Percentiles rank a stretch among this genome's conserved stretches.
These are phyloP conservation scores for Corinectria fuckeliana DNA, from an alignment of 2,329 filamentous ascomycete species.

Conservation along the genomic window DNA sequence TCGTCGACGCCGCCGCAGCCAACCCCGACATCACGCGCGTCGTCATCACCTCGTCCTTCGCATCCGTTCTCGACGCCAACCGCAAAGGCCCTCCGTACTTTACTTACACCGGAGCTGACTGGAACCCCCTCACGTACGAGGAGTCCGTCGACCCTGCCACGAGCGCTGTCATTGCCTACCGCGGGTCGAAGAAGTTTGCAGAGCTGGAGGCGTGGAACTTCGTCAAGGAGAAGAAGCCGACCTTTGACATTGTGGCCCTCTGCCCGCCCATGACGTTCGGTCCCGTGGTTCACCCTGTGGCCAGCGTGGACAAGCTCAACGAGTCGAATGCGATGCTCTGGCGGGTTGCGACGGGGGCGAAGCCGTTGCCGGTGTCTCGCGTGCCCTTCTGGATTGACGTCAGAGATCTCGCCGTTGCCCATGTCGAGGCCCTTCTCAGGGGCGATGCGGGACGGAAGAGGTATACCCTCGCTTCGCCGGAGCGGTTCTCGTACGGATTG, in stretches of 20 bases:
- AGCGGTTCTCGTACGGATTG: conserved; percentile 54
- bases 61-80: conserved; percentile 62
- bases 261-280: conserved; percentile 55
- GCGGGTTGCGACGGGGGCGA: conserved; percentile 45
- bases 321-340: conserved; percentile 52
- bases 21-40: conserved; percentile 38
- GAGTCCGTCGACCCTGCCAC: conserved; percentile 49
- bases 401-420: conserved; percentile 52
- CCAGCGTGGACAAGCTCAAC: conserved; percentile 45
- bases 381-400: conserved; percentile 56
- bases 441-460: conserved; percentile 47
- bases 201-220: conserved; percentile 46
- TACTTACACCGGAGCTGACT: conserved; percentile 60
- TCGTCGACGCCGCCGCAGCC: conserved; percentile 44
- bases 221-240: conserved; percentile 42
- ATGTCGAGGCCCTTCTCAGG: conserved; percentile 50
- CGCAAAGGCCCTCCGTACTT: conserved; percentile 57
- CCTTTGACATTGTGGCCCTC: conserved; percentile 52
- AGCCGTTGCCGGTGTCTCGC: conserved; percentile 44
- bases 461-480: conserved; percentile 48
- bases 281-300: conserved; percentile 49
- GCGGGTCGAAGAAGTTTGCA: conserved; percentile 45
- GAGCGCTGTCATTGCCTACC: conserved; percentile 49
- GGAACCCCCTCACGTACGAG: conserved; percentile 62
- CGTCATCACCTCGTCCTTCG: conserved; percentile 72